Percentiles rank a stretch among this genome's conserved stretches.
These are phyloP conservation scores for Daphne laureola DNA, from an alignment of 441 rosid genomes.

Conservation along the genomic window DNA sequence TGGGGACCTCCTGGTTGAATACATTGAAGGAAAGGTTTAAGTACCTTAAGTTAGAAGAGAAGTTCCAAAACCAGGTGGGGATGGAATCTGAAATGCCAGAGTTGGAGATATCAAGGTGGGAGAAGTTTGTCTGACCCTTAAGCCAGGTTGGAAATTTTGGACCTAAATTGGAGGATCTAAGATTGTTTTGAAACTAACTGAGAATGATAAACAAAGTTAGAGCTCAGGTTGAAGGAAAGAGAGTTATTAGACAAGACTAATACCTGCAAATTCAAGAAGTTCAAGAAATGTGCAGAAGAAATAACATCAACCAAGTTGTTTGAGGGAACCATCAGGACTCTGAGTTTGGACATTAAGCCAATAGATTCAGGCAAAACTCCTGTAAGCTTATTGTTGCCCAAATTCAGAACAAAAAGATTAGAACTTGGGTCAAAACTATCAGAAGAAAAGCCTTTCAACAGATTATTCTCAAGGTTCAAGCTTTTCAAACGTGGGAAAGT, in stretches of 20 bases:
- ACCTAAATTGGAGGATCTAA: constrained; percentile 9
- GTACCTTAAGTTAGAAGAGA: not conserved
- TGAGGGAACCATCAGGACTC: constrained; percentile 9
- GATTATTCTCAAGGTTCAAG: constrained; percentile 1
- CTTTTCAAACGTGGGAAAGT: not conserved
- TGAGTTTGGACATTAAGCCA: constrained; percentile 18
- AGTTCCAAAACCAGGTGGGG: constrained; percentile 19
- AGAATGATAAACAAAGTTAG: constrained; percentile 11
- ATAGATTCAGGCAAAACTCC: constrained; percentile 16
- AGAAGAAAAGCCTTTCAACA: constrained; percentile 10
- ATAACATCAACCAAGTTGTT: constrained; percentile 17
- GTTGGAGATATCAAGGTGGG: constrained; percentile 5
- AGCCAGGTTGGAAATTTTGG: constrained; percentile 23
- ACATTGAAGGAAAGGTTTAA: constrained; percentile 12
- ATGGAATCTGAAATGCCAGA: constrained; percentile 13
- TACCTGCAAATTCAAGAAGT: constrained; percentile 10
- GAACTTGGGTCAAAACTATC: constrained; percentile 8
- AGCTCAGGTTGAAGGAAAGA: constrained; percentile 4
- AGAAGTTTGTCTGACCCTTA: not conserved
- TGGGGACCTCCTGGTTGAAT: constrained; percentile 6
- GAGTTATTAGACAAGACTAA: constrained; percentile 16
- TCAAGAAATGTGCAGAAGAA: constrained; percentile 16
- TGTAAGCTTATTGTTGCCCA: constrained; percentile 8
- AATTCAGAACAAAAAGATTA: not conserved
- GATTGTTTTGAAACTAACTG: not conserved